Conservation (phyloP, 164 flowering plant genomes). For the Euptelea pleiosperma region DNA sequence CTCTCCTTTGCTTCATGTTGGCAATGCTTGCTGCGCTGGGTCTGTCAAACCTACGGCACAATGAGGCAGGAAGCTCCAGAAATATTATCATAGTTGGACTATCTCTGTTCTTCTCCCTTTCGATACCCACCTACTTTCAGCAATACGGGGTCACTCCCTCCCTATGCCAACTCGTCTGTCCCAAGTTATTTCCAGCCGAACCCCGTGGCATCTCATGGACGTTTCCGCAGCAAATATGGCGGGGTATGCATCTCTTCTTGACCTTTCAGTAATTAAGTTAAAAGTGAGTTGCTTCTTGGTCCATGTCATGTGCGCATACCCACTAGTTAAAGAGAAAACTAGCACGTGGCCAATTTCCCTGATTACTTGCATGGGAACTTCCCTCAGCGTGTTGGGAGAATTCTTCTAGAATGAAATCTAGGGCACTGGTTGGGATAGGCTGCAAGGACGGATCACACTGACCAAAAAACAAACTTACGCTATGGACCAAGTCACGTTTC, state of each 20-base stretch:
- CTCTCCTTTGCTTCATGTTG: conserved; percentile 96
- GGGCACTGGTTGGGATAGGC: too few species aligned
- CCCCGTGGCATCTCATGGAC: conserved; percentile 93
- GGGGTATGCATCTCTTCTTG: conserved; percentile 58
- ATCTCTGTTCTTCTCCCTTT: conserved; percentile 82
- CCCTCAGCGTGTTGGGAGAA: too few species aligned
- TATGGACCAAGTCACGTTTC: too few species aligned
- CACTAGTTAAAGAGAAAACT: not conserved
- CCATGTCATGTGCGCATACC: not conserved
- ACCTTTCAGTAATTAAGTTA: conserved; percentile 6
- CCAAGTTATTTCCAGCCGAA: conserved; percentile 94
- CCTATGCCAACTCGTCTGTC: conserved; percentile 67
- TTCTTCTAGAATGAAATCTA: too few species aligned
- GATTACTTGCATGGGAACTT: too few species aligned
- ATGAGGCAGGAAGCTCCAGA: conserved; percentile 98
- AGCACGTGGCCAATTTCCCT: too few species aligned
- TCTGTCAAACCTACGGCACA: conserved; percentile 86
- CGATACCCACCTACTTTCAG: conserved; percentile 96
- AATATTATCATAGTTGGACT: conserved; percentile 93
- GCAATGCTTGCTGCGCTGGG: conserved; percentile 96
- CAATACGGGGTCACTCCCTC: conserved; percentile 82
- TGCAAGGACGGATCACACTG: too few species aligned
- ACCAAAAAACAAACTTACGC: too few species aligned
- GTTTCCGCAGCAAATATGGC: conserved; percentile 58
- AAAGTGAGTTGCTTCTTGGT: not conserved